Conservation (phyloP, 192 early-diverging fungal genomes). For the Podila horticola region DNA sequence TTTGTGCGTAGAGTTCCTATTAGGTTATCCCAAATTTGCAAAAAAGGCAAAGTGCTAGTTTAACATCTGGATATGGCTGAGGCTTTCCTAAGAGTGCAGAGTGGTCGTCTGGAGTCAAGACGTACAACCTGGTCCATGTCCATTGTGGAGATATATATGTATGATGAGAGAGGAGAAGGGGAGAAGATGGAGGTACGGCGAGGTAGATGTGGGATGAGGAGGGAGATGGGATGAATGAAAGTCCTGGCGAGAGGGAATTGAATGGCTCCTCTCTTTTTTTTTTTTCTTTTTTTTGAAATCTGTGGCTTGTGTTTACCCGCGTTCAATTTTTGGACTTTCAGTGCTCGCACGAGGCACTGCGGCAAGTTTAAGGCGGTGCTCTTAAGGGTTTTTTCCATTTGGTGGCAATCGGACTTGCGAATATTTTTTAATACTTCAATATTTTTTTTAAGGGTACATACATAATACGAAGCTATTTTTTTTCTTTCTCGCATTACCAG, state of each 20-base stretch:
- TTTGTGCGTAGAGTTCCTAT: constrained; percentile 55
- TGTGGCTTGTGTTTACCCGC: neutral
- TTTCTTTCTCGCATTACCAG: neutral
- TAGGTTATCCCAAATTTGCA: neutral
- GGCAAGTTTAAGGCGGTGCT: no score
- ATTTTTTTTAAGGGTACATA: no score
- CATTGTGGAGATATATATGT: constrained; percentile 18
- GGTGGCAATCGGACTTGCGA: no score
- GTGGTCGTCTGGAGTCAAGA: neutral
- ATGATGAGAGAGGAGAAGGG: neutral
- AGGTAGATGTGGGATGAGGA: neutral
- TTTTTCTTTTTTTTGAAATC: neutral
- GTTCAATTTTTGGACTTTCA: no score
- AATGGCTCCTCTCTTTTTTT: constrained; percentile 3
- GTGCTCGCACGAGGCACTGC: no score
- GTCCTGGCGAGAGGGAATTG: neutral
- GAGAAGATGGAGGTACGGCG: neutral
- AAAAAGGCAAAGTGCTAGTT: neutral
- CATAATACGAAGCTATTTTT: neutral
- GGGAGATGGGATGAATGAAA: neutral
- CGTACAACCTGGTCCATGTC: constrained; percentile 46
- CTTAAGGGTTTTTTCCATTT: no score
- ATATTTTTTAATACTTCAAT: no score
- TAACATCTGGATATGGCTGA: neutral
- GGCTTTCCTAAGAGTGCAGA: no score